A percentile compares a stretch with the other conserved stretches of the same genome.
Evolutionary conservation across 192 early-diverging fungal species (phyloP).

Genomic region (Helicostylum pulchrum): DNA sequence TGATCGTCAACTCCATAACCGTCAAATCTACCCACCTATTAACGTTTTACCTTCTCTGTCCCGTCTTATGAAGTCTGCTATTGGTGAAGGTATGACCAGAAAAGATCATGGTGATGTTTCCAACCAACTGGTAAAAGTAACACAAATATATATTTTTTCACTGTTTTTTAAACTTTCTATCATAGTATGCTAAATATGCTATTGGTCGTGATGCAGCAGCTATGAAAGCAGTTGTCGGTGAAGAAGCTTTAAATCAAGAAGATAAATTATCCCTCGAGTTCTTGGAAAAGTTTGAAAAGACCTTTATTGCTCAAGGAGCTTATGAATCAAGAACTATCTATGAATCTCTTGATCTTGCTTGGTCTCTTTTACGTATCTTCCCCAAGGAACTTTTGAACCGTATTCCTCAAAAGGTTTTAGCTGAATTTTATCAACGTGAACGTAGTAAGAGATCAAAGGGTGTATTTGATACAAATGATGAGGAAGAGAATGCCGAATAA

Average conservation of each 20-base stretch:
- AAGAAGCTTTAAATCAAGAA: conserved; percentile 97
- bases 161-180: not conserved
- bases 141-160: no score
- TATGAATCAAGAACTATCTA: conserved; percentile 97
- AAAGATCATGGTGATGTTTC: conserved; percentile 99
- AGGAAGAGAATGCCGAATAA: conserved; percentile 4
- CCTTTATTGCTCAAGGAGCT: conserved; percentile 94
- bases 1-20: conserved; percentile 97
- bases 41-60: conserved; percentile 98
- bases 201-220: conserved; percentile 98
- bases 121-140: conserved; percentile 81
- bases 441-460: conserved; percentile 53
- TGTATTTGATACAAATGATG: conserved; percentile 39
- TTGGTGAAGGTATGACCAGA: conserved; percentile 96
- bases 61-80: conserved; percentile 98
- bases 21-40: conserved; percentile 99
- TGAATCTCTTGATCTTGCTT: conserved; percentile 96
- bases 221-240: conserved; percentile 99
- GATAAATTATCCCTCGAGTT: conserved; percentile 98
- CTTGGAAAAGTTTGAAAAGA: conserved; percentile 98
- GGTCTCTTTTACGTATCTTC: conserved; percentile 98
- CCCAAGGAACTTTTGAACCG: conserved; percentile 99
- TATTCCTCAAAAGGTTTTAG: conserved; percentile 92
- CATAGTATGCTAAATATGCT: conserved; percentile 95
- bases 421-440: conserved; percentile 91